These are phyloP conservation scores for Volvox africanus DNA, from an alignment of 139 green algal species.

Conservation along the genomic window DNA sequence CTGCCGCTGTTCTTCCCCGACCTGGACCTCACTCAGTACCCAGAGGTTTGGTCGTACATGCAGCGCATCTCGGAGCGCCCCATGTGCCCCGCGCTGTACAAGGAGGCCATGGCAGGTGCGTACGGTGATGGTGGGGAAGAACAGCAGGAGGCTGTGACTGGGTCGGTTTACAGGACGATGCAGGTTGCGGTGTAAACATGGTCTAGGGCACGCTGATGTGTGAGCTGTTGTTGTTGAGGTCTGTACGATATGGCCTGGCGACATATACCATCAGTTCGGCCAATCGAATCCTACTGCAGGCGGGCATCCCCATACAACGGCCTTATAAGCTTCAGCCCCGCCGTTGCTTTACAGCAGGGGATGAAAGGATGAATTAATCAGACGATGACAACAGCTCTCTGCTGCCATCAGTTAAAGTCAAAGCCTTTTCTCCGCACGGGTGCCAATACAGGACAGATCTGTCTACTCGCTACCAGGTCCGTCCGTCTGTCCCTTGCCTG, in stretches of 20 bases:
- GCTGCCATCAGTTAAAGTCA: too few relatives aligned
- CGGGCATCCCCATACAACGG: too few relatives aligned
- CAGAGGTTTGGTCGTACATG: conserved; percentile 60
- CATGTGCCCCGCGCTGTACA: conserved; percentile 56
- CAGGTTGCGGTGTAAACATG: background rate
- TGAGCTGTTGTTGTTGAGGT: too few relatives aligned
- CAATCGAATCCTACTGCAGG: too few relatives aligned
- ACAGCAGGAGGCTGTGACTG: background rate
- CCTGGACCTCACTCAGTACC: conserved; percentile 31
- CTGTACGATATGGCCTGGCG: too few relatives aligned
- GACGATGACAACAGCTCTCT: too few relatives aligned
- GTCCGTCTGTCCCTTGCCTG: background rate
- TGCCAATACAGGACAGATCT: too few relatives aligned
- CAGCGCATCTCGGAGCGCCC: conserved; percentile 20
- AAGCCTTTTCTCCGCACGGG: too few relatives aligned
- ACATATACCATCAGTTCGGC: too few relatives aligned
- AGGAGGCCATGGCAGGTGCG: conserved; percentile 51
- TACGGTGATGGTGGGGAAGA: background rate
- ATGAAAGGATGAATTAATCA: too few relatives aligned
- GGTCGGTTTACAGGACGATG: background rate
- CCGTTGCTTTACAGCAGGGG: too few relatives aligned
- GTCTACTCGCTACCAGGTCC: background rate
- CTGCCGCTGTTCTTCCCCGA: conserved; percentile 57
- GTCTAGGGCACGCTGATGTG: background rate
- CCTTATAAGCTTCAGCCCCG: too few relatives aligned